Conservation (phyloP, 345 rosid genomes). For the Schrenkiella parvula region DNA sequence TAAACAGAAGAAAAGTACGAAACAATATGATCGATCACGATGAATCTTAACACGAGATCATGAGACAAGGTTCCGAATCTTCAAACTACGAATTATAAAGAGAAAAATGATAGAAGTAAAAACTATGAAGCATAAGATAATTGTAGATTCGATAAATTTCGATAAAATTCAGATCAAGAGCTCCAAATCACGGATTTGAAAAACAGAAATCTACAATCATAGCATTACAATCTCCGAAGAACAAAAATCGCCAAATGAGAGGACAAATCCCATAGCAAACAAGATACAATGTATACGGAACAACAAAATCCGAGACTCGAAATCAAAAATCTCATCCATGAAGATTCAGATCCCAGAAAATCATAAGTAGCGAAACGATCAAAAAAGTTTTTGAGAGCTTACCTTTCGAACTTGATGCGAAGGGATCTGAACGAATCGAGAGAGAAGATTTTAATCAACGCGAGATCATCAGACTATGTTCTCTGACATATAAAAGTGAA, state of each 20-base stretch:
- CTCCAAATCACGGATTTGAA: neutral
- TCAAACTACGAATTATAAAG: neutral
- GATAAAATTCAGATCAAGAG: neutral
- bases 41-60: neutral
- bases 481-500: too few species aligned
- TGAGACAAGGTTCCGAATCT: neutral
- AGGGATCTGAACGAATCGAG: constrained; percentile 27
- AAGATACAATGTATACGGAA: neutral
- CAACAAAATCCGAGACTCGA: neutral
- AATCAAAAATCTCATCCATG: neutral
- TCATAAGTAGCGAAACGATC: neutral
- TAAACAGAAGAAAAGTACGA: neutral
- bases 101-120: neutral
- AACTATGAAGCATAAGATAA: neutral
- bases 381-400: neutral
- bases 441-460: constrained; percentile 34
- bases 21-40: constrained; percentile 2
- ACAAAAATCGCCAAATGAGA: neutral
- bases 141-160: neutral
- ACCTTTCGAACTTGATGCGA: constrained; percentile 31
- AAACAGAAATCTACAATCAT: neutral
- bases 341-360: neutral
- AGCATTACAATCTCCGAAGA: neutral
- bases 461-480: too few species aligned
- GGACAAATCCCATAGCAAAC: neutral